Base-by-base conservation (phyloP, 169 alveolate species). In the Eimeria falciformis region DNA sequence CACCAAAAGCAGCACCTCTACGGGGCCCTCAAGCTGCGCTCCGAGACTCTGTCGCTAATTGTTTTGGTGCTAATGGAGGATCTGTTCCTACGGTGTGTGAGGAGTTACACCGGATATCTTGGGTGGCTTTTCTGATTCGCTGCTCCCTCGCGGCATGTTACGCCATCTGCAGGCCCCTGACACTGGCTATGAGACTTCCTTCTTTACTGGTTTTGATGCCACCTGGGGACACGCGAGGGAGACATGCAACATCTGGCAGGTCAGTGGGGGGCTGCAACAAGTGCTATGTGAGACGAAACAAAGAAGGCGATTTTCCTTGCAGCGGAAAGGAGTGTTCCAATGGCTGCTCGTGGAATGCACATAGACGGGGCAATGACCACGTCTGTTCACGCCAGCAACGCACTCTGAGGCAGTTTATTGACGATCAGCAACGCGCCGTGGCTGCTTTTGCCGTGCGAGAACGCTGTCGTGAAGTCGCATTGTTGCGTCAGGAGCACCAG, bases 401-500 rank as follows among this genome's bases (percentile, higher is more conserved):
- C 11, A 81, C 90, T 18, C 33, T 81, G 40, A 81, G 90, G 75
- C 90, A 81, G 90, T 75, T 81, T 37, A 81, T 81, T 81, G 90
- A 81, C 69, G 90, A 81, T n/a, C 77, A 81, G 27, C 90, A 81
- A 25, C 73, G 73, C 58, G 45, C 78, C 40, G 46, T 81, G 27
- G 90, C 90, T 27, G 55, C 90, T 0, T 40, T 55, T 25, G 90
- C 90, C 25, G 50, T 81, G 58, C 58, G 90, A 43, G 90, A 81
- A 81, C 68, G 47, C 77, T 43, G 90, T 21, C 75, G 45, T 5
- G 55, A 81, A 33, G 90, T 37, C 37, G 90, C 90, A 25, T 21
- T 81, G 58, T 33, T 56, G 77, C 75, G 55, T 37, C 90, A 56
- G 58, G 90, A 81, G 78, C 68, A 56, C 77, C 90, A 55, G 90